These are phyloP conservation scores for Myxozyma mucilagina DNA, from an alignment of 805 yeast genomes.

Conservation along the genomic window DNA sequence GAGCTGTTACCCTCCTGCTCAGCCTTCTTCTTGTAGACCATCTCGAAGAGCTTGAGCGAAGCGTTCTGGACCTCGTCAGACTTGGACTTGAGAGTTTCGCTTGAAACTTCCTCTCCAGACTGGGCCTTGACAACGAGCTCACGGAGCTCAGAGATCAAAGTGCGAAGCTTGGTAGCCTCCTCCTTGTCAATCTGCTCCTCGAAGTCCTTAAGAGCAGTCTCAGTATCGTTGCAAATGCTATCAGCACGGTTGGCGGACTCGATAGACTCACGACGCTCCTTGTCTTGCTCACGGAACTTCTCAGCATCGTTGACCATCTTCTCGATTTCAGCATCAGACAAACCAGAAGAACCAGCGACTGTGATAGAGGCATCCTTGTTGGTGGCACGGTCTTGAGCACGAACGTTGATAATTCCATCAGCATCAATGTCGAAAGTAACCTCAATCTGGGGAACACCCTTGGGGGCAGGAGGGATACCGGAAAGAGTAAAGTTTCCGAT, in stretches of 20 bases:
- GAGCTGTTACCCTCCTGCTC: constrained; percentile 36
- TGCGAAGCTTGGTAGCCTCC: constrained; percentile 57
- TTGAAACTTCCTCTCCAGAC: constrained; percentile 63
- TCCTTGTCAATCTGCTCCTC: constrained; percentile 61
- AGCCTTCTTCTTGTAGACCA: constrained; percentile 55
- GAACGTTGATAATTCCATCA: constrained; percentile 94
- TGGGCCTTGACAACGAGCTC: constrained; percentile 73
- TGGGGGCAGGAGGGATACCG: constrained; percentile 94
- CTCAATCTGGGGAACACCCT: constrained; percentile 92
- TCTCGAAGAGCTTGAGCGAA: constrained; percentile 79
- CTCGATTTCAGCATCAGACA: constrained; percentile 86
- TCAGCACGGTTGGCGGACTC: constrained; percentile 85
- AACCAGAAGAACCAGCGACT: constrained; percentile 93
- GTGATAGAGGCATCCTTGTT: constrained; percentile 94
- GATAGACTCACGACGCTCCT: constrained; percentile 79
- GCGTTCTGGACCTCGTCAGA: constrained; percentile 80
- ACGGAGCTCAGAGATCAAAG: constrained; percentile 62
- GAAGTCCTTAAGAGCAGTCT: constrained; percentile 77
- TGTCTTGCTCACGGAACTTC: constrained; percentile 82
- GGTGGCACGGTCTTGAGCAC: constrained; percentile 90
- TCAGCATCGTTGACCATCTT: constrained; percentile 90
- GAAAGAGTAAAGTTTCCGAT: constrained; percentile 94
- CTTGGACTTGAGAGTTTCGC: constrained; percentile 70
- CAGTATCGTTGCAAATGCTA: constrained; percentile 83
- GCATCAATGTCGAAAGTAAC: constrained; percentile 96